These are phyloP conservation scores for Aegilops longissima DNA, from an alignment of 176 grass and related monocot genomes.

Conservation along the genomic window DNA sequence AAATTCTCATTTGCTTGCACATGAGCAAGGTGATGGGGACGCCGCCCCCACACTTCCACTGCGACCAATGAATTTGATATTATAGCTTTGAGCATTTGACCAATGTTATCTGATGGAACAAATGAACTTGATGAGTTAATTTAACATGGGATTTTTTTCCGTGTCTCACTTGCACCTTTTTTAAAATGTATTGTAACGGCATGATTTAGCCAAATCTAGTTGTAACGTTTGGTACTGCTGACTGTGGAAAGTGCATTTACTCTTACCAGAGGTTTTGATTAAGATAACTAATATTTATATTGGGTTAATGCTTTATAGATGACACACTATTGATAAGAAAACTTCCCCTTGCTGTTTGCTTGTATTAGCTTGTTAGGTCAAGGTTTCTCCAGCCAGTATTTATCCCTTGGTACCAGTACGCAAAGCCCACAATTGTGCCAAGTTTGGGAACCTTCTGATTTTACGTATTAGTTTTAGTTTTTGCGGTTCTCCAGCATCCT, in stretches of 20 bases:
- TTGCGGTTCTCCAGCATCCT: neutral
- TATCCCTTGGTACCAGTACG: neutral
- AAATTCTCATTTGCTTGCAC: neutral
- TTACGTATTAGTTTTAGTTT: neutral
- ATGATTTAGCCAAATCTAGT: neutral
- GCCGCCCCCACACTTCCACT: neutral
- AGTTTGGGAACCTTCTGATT: neutral
- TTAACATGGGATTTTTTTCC: neutral
- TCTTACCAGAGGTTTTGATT: neutral
- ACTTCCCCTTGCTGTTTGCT: neutral
- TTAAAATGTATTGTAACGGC: neutral
- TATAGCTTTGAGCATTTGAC: neutral
- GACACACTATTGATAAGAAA: neutral
- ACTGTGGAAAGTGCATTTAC: neutral
- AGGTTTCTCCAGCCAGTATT: neutral
- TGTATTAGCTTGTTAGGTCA: neutral
- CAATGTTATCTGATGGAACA: neutral
- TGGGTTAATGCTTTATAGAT: neutral
- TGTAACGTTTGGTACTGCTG: neutral
- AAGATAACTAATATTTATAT: neutral
- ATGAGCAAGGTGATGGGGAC: neutral
- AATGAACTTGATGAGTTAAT: neutral
- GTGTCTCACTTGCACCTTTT: neutral
- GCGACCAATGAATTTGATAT: neutral
- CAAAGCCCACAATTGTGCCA: neutral